These are phyloP conservation scores for Ogataea henricii DNA, from an alignment of 805 yeast species.

Conservation along the genomic window DNA sequence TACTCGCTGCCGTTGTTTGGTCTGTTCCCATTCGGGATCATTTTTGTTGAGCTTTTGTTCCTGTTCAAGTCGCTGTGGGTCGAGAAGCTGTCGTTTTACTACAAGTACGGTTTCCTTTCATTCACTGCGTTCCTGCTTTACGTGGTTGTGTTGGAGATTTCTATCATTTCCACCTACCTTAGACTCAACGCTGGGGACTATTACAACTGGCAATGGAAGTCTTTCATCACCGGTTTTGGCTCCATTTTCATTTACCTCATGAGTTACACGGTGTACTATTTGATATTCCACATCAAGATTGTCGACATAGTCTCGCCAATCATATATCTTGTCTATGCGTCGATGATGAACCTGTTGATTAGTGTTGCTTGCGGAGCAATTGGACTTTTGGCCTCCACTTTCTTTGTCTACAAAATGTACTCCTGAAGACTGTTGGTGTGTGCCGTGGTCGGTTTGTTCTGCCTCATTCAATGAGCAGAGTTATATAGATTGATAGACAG, in stretches of 20 bases:
- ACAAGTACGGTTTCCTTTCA: slow-evolving; percentile 76
- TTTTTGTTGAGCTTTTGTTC: slow-evolving; percentile 75
- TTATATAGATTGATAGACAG: neutral
- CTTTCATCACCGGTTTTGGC: slow-evolving; percentile 66
- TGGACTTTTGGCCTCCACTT: slow-evolving; percentile 65
- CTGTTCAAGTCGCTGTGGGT: slow-evolving; percentile 78
- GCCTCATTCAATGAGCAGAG: too few relatives aligned
- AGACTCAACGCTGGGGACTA: slow-evolving; percentile 52
- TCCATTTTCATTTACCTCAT: slow-evolving; percentile 74
- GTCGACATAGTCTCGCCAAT: slow-evolving; percentile 67
- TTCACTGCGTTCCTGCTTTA: slow-evolving; percentile 59
- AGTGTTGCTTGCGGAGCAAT: slow-evolving; percentile 77
- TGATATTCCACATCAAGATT: slow-evolving; percentile 55
- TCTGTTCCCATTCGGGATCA: slow-evolving; percentile 72
- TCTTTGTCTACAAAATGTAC: slow-evolving; percentile 65
- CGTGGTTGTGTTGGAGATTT: slow-evolving; percentile 67
- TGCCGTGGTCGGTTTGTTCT: too few relatives aligned
- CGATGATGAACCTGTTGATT: slow-evolving; percentile 59
- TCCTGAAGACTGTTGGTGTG: slow-evolving; percentile 37
- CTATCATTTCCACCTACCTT: slow-evolving; percentile 68
- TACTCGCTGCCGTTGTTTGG: slow-evolving; percentile 58
- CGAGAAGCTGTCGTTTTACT: slow-evolving; percentile 76
- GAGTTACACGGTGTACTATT: slow-evolving; percentile 68
- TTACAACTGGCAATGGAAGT: slow-evolving; percentile 81
- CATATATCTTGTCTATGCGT: slow-evolving; percentile 71